Conservation (phyloP, 2,329 filamentous ascomycete genomes). For the Ophiosphaerella narmari region DNA sequence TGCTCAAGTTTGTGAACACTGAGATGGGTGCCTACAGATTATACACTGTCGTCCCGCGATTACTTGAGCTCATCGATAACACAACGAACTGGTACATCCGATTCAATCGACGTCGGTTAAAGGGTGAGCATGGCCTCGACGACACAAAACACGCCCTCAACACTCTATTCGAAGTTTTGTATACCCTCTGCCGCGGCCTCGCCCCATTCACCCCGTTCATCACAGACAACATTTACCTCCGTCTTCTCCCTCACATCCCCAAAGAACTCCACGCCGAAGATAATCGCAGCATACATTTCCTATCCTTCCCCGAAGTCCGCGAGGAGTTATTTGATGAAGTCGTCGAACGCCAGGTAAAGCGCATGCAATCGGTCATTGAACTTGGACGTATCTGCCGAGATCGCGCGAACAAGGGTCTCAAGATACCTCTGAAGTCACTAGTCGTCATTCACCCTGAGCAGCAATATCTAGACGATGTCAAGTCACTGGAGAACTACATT, state of each 20-base stretch:
- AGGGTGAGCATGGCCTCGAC: slow-evolving; percentile 83
- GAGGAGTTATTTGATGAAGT: slow-evolving; percentile 84
- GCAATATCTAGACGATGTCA: slow-evolving; percentile 84
- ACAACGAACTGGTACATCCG: slow-evolving; percentile 99
- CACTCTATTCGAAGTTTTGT: slow-evolving; percentile 91
- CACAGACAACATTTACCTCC: slow-evolving; percentile 90
- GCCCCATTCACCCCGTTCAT: slow-evolving; percentile 96
- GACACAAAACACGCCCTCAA: slow-evolving; percentile 92
- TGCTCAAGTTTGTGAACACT: slow-evolving; percentile 87
- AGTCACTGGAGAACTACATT: slow-evolving; percentile 85
- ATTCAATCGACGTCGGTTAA: slow-evolving; percentile 88
- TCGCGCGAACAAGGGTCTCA: slow-evolving; percentile 80
- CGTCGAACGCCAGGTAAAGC: slow-evolving; percentile 81
- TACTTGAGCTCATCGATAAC: slow-evolving; percentile 86
- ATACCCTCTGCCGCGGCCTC: slow-evolving; percentile 82
- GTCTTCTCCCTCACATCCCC: slow-evolving; percentile 80
- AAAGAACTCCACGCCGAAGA: slow-evolving; percentile 72
- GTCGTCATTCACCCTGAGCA: slow-evolving; percentile 85
- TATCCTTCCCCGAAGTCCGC: slow-evolving; percentile 85
- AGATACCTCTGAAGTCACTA: slow-evolving; percentile 87
- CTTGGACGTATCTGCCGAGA: slow-evolving; percentile 85
- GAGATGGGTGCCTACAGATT: slow-evolving; percentile 77
- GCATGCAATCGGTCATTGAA: slow-evolving; percentile 97
- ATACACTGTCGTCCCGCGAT: slow-evolving; percentile 88
- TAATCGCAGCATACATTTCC: slow-evolving; percentile 86